phyloP scores from a whole-genome alignment of 345 rosid species.

The Streptanthus diversifolius region DNA sequence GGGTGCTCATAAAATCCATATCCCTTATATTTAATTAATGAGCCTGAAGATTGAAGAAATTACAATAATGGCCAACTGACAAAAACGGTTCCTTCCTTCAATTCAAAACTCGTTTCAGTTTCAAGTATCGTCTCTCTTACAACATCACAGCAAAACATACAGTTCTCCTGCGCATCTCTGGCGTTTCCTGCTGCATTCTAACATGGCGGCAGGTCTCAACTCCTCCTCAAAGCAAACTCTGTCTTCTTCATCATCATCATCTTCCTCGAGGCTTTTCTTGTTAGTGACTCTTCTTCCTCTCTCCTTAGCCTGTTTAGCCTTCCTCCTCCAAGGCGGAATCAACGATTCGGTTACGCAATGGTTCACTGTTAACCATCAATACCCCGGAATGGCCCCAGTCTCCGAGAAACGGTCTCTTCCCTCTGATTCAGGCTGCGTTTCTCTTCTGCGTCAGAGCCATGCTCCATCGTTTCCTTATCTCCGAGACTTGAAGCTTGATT shows the following conservation, averaged over 20 bases:
- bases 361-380: slow-evolving; percentile 36
- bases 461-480: slow-evolving; percentile 62
- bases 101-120: slow-evolving; percentile 23
- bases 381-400: slow-evolving; percentile 48
- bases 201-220: slow-evolving; percentile 46
- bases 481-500: slow-evolving; percentile 54
- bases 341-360: slow-evolving; percentile 43
- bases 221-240: slow-evolving; percentile 30
- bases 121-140: slow-evolving; percentile 6
- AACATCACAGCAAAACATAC: slow-evolving; percentile 5
- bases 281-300: slow-evolving; percentile 55
- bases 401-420: slow-evolving; percentile 6
- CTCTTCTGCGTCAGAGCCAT: slow-evolving; percentile 54
- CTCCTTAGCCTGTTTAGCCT: slow-evolving; percentile 57
- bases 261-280: slow-evolving; percentile 39
- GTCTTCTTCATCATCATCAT: slow-evolving; percentile 32
- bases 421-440: slow-evolving; percentile 46
- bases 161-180: neutral
- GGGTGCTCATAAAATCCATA: neutral
- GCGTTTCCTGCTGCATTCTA: slow-evolving; percentile 8
- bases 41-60: neutral
- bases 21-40: neutral
- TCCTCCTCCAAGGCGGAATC: slow-evolving; percentile 55
- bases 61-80: slow-evolving; percentile 10
- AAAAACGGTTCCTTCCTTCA: slow-evolving; percentile 24